Evolutionary conservation across 228 moss, liverwort and hornwort species (phyloP).

Genomic region (Sphagnum fallax): DNA sequence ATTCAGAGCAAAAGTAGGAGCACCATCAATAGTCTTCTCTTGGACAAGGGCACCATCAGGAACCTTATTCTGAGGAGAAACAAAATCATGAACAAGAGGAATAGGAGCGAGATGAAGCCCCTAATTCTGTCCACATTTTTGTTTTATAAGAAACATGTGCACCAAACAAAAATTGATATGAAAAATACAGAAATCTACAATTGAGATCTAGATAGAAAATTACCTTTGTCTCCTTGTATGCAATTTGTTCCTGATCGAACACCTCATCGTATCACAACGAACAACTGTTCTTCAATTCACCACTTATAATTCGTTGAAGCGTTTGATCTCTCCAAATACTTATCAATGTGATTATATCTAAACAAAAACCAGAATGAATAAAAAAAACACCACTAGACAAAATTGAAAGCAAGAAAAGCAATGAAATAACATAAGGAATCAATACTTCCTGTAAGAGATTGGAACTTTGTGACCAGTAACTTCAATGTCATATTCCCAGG

Average conservation of each 20-base stretch:
- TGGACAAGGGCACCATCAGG: too few relatives aligned
- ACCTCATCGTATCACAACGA: background rate
- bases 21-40: too few relatives aligned
- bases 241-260: background rate
- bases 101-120: background rate
- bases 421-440: background rate
- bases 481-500: background rate
- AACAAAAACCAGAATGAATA: background rate
- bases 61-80: too few relatives aligned
- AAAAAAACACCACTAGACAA: background rate
- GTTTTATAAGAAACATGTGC: background rate
- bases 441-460: background rate
- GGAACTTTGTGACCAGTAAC: background rate
- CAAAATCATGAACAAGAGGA: background rate
- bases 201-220: background rate
- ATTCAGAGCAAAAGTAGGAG: too few relatives aligned
- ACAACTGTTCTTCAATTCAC: background rate
- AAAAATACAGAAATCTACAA: background rate
- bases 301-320: background rate
- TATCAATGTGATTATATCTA: background rate
- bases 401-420: background rate
- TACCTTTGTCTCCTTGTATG: background rate
- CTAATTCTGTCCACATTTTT: background rate
- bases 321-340: background rate
- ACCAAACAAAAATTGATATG: background rate